These are phyloP conservation scores for Blastocystis sp. DNA, from an alignment of 352 stramenopile genomes.

Conservation along the genomic window DNA sequence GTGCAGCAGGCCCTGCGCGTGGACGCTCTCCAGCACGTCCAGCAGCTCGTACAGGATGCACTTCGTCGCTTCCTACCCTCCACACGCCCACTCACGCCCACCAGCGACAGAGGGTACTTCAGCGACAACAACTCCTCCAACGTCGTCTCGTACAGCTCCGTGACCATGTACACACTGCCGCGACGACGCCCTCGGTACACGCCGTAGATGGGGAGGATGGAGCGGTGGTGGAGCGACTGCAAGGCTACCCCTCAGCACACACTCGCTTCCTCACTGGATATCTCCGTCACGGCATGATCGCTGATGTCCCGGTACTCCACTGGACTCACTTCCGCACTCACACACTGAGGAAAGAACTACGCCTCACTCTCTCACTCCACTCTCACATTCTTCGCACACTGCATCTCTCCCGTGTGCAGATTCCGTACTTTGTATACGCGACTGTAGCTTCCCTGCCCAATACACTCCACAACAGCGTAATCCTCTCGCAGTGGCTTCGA, in stretches of 20 bases:
- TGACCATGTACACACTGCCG: constrained; percentile 38
- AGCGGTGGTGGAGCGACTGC: background rate
- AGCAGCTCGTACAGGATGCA: constrained; percentile 19
- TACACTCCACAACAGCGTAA: constrained; percentile 14
- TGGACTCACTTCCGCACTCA: background rate
- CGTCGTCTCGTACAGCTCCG: constrained; percentile 21
- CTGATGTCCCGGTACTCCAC: constrained; percentile 1
- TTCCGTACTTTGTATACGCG: constrained; percentile 45
- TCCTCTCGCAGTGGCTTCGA: constrained; percentile 1
- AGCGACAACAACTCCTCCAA: background rate
- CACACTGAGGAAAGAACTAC: background rate
- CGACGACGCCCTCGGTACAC: constrained; percentile 11
- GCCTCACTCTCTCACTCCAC: too few relatives aligned
- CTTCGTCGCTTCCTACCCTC: constrained; percentile 5
- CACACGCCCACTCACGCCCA: background rate
- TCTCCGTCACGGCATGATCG: background rate
- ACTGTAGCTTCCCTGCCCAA: constrained; percentile 39
- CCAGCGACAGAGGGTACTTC: background rate
- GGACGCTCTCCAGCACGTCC: background rate
- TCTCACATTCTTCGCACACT: constrained; percentile 14
- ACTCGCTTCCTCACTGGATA: background rate
- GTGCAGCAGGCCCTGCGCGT: background rate
- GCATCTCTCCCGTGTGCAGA: constrained; percentile 14
- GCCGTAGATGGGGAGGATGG: background rate
- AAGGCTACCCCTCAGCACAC: background rate